Evolutionary conservation across 2,329 filamentous ascomycete genomes (phyloP).

Genomic region (Pseudogymnoascus sp.): DNA sequence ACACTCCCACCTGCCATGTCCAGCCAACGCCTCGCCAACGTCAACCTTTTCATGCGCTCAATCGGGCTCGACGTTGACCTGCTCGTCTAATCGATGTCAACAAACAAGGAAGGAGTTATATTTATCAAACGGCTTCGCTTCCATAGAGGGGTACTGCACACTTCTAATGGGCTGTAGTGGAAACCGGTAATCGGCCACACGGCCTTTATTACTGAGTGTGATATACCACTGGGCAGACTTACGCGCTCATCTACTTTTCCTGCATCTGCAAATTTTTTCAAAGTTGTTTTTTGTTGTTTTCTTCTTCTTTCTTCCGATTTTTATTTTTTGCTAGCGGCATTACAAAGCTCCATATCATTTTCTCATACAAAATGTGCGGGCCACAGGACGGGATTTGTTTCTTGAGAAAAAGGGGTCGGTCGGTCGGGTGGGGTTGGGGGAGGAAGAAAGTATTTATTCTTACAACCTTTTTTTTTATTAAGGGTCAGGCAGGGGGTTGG

Average conservation of each 20-base stretch:
- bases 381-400: slow-evolving; percentile 5
- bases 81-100: slow-evolving; percentile 22
- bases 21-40: slow-evolving; percentile 74
- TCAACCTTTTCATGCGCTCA: slow-evolving; percentile 97
- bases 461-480: neutral
- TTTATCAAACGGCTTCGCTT: slow-evolving; percentile 6
- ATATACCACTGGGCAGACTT: neutral
- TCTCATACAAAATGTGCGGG: slow-evolving; percentile 3
- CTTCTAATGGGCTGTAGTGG: slow-evolving; percentile 1
- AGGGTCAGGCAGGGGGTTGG: neutral
- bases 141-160: neutral
- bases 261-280: neutral
- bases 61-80: slow-evolving; percentile 96
- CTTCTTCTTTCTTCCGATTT: neutral
- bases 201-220: neutral
- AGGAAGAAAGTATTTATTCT: neutral
- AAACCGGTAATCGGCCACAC: neutral
- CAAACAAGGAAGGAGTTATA: neutral
- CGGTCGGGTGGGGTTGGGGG: neutral
- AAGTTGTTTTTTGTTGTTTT: neutral
- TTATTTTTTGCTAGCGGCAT: slow-evolving; percentile 6
- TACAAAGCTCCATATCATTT: slow-evolving; percentile 1
- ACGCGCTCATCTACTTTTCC: neutral
- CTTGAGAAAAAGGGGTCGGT: neutral
- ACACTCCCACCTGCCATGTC: slow-evolving; percentile 82